These are phyloP conservation scores for Rubia yunnanensis DNA, from an alignment of 257 asterid genomes.

Conservation along the genomic window DNA sequence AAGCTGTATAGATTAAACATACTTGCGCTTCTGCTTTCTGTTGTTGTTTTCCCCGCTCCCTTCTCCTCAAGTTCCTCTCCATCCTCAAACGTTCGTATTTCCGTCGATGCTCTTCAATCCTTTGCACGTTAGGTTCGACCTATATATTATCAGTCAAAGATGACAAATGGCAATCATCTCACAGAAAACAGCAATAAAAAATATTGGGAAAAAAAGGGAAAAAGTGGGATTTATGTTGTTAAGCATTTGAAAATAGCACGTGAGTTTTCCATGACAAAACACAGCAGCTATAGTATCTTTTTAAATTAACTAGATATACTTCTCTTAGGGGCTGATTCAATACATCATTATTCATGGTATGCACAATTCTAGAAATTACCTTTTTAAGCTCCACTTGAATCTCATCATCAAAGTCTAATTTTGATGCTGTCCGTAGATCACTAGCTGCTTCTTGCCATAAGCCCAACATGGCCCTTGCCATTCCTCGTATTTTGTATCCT, in stretches of 20 bases:
- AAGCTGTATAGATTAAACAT: not conserved
- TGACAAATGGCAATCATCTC: not conserved
- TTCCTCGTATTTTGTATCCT: conserved; percentile 78
- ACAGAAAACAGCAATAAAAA: not conserved
- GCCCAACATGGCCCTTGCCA: conserved; percentile 73
- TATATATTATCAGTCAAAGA: conserved; percentile 18
- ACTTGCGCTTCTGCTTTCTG: conserved; percentile 29
- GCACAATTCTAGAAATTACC: conserved; percentile 24
- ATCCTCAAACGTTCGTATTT: conserved; percentile 52
- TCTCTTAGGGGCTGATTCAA: not conserved
- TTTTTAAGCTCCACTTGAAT: conserved; percentile 43
- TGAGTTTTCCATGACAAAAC: not conserved
- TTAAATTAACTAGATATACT: not conserved
- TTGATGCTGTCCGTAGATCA: conserved; percentile 67
- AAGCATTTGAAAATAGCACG: not conserved
- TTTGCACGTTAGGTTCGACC: conserved; percentile 69
- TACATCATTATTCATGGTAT: not conserved
- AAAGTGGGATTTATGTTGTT: too few relatives aligned
- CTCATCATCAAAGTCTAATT: conserved; percentile 68
- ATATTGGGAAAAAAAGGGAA: not conserved
- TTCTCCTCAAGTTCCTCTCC: conserved; percentile 40
- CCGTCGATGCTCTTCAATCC: conserved; percentile 58
- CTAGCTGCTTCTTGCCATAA: conserved; percentile 77
- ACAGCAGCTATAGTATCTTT: not conserved
- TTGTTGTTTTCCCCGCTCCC: conserved; percentile 36